Conservation (phyloP, 2,329 filamentous ascomycete genomes). For the Sporothrix phasma region DNA sequence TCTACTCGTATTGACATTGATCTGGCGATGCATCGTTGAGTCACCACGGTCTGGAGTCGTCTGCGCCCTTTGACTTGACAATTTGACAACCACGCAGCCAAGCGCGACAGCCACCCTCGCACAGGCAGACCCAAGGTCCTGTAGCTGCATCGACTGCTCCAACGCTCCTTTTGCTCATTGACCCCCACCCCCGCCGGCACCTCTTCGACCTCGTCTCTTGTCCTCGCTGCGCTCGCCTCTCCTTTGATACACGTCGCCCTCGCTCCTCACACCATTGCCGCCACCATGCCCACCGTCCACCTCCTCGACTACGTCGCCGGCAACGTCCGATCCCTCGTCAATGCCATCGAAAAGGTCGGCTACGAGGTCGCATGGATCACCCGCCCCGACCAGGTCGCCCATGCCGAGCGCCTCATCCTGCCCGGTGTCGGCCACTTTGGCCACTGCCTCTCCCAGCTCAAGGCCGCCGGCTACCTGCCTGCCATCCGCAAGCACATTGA, state of each 20-base stretch:
- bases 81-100: neutral
- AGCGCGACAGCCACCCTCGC: too few relatives aligned
- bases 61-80: too few relatives aligned
- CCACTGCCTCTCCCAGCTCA: conserved; percentile 81
- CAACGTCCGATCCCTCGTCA: conserved; percentile 90
- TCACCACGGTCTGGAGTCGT: neutral
- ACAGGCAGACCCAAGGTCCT: neutral
- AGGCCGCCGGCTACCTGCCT: conserved; percentile 70
- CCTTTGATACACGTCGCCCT: neutral
- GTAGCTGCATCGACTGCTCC: neutral
- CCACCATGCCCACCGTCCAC: conserved; percentile 53
- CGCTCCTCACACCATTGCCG: neutral
- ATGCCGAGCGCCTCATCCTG: conserved; percentile 85
- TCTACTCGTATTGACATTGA: neutral
- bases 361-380: conserved; percentile 89
- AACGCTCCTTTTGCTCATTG: neutral
- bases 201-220: neutral
- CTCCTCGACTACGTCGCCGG: conserved; percentile 85
- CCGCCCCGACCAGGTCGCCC: conserved; percentile 70
- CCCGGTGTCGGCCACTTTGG: conserved; percentile 97
- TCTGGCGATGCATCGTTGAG: neutral
- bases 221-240: neutral
- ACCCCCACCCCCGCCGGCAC: neutral
- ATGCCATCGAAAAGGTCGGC: conserved; percentile 92
- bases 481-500: conserved; percentile 75